Evolutionary conservation across 345 rosid genomes (phyloP), one percentile per base, ranked within the genome.

Genomic region (Eucalyptus melliodora): DNA sequence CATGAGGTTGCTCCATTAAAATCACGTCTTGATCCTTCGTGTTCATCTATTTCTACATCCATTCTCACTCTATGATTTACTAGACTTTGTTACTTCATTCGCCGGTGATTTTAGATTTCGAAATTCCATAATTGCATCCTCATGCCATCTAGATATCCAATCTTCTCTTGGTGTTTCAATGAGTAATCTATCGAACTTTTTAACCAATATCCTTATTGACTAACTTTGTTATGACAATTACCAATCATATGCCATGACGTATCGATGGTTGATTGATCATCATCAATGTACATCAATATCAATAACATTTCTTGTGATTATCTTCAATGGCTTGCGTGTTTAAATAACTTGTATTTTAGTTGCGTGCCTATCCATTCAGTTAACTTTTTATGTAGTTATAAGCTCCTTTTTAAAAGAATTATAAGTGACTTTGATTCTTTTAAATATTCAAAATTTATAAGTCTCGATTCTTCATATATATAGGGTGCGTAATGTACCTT

Each of bases 181-280:
- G 13, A 6, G 62, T 10, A 56, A 24, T 56, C 62, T 56, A 56
- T 56, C 3, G 0, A 56, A 4, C 62, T 9, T 56, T 56, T 56
- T 24, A 56, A 56, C 62, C 59, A 24, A 56, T 56, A 56, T 56
- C 30, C 13, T 56, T 56, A 10, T 56, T 56, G 62, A 56, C 30
- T 56, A 56, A 56, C 30, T 24, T 23, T 56, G 62, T 56, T 56
- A 56, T 56, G 2, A 56, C 6, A 9, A 56, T 56, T 26, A 24
- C 62, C 62, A 56, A 24, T 56, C 30, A 56, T 56, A 56, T 0
- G 6, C 30, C 3, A 0, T 24, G 30, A 26, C 0, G 2, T 24
- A 56, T 56, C 13, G 13, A 26, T 2, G 30, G 62, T 56, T 56
- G 30, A 56, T 56, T 56, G 30, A 56, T 56, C 30, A 26, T 24